phyloP scores from a whole-genome alignment of 192 early-diverging fungal species.

The Linnemannia exigua region DNA sequence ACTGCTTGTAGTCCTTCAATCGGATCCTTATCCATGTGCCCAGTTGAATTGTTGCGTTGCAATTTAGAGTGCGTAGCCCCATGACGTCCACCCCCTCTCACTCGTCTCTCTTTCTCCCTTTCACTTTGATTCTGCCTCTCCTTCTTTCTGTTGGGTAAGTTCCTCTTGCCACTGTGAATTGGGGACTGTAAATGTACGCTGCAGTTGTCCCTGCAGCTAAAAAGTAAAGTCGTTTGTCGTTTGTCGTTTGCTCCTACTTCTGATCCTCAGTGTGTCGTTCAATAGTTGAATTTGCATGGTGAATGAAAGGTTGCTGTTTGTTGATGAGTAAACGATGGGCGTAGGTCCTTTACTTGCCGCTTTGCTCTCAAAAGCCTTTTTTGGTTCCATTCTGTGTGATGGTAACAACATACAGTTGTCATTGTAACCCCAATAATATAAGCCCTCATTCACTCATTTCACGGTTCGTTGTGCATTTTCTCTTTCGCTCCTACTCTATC shows the following conservation, averaged over 20 bases:
- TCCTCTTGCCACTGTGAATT: neutral
- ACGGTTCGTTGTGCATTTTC: neutral
- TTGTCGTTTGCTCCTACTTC: neutral
- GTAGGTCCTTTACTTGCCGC: neutral
- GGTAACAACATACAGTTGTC: neutral
- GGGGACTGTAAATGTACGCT: neutral
- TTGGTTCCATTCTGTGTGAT: neutral
- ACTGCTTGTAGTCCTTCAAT: neutral
- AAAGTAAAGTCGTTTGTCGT: neutral
- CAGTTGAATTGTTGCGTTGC: neutral
- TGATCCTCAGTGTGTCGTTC: neutral
- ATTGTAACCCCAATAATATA: neutral
- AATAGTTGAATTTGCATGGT: neutral
- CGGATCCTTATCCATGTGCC: constrained; percentile 2
- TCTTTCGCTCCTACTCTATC: neutral
- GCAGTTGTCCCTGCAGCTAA: neutral
- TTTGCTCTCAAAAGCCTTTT: neutral
- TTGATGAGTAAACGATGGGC: neutral
- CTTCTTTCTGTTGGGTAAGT: neutral
- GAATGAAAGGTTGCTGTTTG: neutral
- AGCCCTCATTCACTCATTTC: neutral
- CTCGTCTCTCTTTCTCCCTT: no score
- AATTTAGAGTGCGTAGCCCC: constrained; percentile 12
- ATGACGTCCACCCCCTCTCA: neutral
- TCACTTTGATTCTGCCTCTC: neutral